These are phyloP conservation scores for Panaeolus papilionaceus DNA, from an alignment of 768 basidiomycete genomes.

Conservation along the genomic window DNA sequence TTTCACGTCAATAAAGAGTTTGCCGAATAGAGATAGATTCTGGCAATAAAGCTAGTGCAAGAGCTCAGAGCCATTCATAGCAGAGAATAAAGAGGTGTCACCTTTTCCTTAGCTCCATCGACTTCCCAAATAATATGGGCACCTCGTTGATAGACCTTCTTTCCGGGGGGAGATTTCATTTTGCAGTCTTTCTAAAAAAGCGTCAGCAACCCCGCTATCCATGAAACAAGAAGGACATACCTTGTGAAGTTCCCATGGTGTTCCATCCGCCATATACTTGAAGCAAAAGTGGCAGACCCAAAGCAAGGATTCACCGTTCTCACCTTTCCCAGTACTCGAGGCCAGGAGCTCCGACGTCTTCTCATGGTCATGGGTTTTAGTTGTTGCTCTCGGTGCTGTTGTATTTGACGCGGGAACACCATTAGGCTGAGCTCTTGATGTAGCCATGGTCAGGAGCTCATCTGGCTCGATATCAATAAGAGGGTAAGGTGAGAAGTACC, in stretches of 20 bases:
- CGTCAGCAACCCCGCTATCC: background rate
- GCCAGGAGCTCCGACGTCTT: conserved; percentile 78
- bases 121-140: conserved; percentile 95
- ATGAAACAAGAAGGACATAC: conserved; percentile 41
- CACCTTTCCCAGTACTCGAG: conserved; percentile 60
- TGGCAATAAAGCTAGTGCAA: conserved; percentile 87
- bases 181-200: conserved; percentile 68
- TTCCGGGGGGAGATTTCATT: conserved; percentile 79
- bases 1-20: conserved; percentile 99
- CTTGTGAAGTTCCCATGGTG: conserved; percentile 72
- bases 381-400: conserved; percentile 6
- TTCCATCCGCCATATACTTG: conserved; percentile 90
- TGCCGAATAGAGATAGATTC: conserved; percentile 94
- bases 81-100: conserved; percentile 35
- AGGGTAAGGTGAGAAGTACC: conserved; percentile 96
- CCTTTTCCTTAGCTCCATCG: conserved; percentile 87
- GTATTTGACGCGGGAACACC: conserved; percentile 16
- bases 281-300: conserved; percentile 96
- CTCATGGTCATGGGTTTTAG: conserved; percentile 45
- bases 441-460: conserved; percentile 40
- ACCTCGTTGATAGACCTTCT: conserved; percentile 89
- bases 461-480: conserved; percentile 70
- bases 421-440: conserved; percentile 22
- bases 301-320: conserved; percentile 57
- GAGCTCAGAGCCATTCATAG: background rate